A percentile compares a stretch with the other conserved stretches of the same genome.
These are phyloP conservation scores for Pezicula radicicola DNA, from an alignment of 2,329 filamentous ascomycete genomes.

Conservation along the genomic window DNA sequence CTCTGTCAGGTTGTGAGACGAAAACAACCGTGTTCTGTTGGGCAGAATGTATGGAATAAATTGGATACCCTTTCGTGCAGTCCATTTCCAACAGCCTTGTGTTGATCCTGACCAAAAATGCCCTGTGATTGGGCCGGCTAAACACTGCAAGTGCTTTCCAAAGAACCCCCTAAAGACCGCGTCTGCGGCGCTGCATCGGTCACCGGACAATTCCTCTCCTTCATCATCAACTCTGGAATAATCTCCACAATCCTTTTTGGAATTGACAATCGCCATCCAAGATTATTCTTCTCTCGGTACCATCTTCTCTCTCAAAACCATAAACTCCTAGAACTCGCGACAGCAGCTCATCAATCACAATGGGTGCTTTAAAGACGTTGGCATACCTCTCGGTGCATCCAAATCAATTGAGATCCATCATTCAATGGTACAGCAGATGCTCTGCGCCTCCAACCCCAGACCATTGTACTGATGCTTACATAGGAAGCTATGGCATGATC, in stretches of 20 bases:
- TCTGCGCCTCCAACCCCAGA: background rate
- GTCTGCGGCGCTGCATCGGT: no score
- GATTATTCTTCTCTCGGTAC: background rate
- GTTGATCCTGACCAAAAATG: no score
- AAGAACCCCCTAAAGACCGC: no score
- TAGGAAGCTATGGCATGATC: constrained; percentile 96
- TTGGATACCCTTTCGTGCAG: no score
- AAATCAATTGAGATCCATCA: constrained; percentile 72
- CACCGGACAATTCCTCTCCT: no score
- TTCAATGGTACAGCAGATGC: constrained; percentile 69
- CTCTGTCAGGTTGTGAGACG: no score
- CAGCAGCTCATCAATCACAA: constrained; percentile 33
- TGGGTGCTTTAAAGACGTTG: constrained; percentile 51
- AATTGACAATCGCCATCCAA: background rate
- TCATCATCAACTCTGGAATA: no score
- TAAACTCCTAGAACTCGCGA: background rate
- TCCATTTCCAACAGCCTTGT: no score
- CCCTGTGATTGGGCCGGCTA: no score
- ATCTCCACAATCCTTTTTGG: background rate
- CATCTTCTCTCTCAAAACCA: background rate
- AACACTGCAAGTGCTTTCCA: no score
- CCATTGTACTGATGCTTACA: constrained; percentile 10
- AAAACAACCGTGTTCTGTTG: no score
- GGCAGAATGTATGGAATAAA: no score
- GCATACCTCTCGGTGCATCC: constrained; percentile 76